Base-by-base conservation (phyloP, 2,329 filamentous ascomycete species). In the Phaeosphaeria sp. region DNA sequence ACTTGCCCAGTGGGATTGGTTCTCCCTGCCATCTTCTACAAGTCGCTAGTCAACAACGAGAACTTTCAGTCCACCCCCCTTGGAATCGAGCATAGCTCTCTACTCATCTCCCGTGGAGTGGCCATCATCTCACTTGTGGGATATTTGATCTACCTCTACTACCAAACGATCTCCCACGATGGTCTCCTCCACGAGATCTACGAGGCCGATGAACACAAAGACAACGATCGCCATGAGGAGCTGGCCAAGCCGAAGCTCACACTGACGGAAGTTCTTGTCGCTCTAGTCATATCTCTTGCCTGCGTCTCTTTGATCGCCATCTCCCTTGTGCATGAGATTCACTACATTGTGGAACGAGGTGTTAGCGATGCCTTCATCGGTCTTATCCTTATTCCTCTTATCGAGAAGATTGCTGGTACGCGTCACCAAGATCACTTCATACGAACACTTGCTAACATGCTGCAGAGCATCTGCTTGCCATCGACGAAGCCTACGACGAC, bases 401-500 rank as follows among this genome's bases (percentile, higher is more conserved):
- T 95, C 6, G 92, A 96, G 73, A 96, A 96, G 77, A 89, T 90
- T 2, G 91, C 92, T 13, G 72, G 72, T 74, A 67, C 24, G 66
- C 61, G 33, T 8, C 18, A 45, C 9, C 15, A 9, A 17, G 2
- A n/a, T 2, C n/a, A 8, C 1, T 30, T 18, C 17, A 17, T 6
- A 11, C 17, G 40, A 6, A 11, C 3, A 43, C 24, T 57, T 65
- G 36, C 68, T 49, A 53, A 48, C 4, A 3, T 15, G 20, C 13
- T 30, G 13, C 59, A 68, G 92, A 96, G 76, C 92, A 96, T 77
- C 80, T 96, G 47, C 93, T 91, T 1, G 91, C 91, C 43, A 83
- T 96, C 57, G 91, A 95, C 67, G 92, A 96, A 82, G 92, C 92
- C 22, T 94, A 88, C 83, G 90, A 92, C 67, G 87, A 91, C 73